Evolutionary conservation across 2,329 filamentous ascomycete genomes (phyloP).

Genomic region (Paecilomyces sp.): DNA sequence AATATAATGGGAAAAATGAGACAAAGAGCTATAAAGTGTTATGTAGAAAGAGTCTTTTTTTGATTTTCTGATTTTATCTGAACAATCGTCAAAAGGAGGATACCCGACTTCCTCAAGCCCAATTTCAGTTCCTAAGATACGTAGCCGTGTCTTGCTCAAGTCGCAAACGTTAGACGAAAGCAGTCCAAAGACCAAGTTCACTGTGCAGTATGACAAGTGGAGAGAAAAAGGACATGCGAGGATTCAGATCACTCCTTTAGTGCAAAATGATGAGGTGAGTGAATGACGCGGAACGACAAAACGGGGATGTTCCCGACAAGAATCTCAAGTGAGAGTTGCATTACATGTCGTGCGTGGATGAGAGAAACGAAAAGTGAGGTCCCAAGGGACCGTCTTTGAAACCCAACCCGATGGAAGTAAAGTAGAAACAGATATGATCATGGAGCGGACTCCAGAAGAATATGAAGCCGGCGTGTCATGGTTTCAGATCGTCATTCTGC

Average conservation of each 20-base stretch:
- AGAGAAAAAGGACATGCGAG: neutral
- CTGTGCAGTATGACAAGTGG: too few species aligned
- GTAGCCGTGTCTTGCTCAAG: too few species aligned
- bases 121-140: too few species aligned
- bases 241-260: neutral
- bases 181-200: too few species aligned
- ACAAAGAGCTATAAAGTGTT: too few species aligned
- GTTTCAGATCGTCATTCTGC: neutral
- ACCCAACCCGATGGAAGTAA: neutral
- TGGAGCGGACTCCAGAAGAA: too few species aligned
- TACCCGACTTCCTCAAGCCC: too few species aligned
- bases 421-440: neutral
- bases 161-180: too few species aligned
- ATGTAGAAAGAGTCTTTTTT: too few species aligned
- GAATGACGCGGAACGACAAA: neutral
- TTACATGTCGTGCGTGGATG: neutral
- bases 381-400: neutral
- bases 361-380: neutral
- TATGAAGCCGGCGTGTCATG: neutral
- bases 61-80: too few species aligned
- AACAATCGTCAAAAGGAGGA: too few species aligned
- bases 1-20: too few species aligned
- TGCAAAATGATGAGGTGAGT: neutral
- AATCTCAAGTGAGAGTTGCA: neutral
- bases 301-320: neutral